phyloP scores from a whole-genome alignment of 148 eudicot genomes.

The Spergularia bocconei region DNA sequence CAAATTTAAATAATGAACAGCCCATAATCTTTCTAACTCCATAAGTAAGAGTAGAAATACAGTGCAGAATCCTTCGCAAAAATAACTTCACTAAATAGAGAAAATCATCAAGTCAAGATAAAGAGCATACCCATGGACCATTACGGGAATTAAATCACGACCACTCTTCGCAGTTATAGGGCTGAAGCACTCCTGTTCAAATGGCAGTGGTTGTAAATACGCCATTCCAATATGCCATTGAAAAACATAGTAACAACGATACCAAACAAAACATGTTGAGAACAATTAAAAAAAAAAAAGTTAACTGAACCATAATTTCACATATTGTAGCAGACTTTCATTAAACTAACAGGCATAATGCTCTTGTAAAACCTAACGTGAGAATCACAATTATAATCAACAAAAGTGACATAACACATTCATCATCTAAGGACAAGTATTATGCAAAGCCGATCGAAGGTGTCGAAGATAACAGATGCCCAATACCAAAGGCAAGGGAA shows the following conservation, averaged over 20 bases:
- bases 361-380: too few relatives aligned
- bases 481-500: too few relatives aligned
- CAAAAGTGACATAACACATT: too few relatives aligned
- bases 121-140: constrained; percentile 87
- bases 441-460: too few relatives aligned
- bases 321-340: too few relatives aligned
- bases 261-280: background rate
- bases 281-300: background rate
- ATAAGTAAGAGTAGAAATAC: background rate
- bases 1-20: too few relatives aligned
- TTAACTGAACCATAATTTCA: too few relatives aligned
- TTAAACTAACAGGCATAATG: too few relatives aligned
- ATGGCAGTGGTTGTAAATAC: constrained; percentile 10
- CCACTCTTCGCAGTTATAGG: constrained; percentile 83
- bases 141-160: constrained; percentile 90
- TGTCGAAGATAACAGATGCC: too few relatives aligned
- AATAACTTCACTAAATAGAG: background rate
- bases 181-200: constrained; percentile 79
- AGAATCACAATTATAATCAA: too few relatives aligned
- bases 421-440: too few relatives aligned
- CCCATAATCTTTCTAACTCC: too few relatives aligned
- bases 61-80: background rate
- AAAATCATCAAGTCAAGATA: constrained; percentile 3
- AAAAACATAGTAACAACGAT: background rate
- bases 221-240: background rate